Percentiles rank a stretch among this genome's conserved stretches.
Conservation (phyloP, 2,329 filamentous ascomycete species). For the Didymosphaeria variabile region DNA sequence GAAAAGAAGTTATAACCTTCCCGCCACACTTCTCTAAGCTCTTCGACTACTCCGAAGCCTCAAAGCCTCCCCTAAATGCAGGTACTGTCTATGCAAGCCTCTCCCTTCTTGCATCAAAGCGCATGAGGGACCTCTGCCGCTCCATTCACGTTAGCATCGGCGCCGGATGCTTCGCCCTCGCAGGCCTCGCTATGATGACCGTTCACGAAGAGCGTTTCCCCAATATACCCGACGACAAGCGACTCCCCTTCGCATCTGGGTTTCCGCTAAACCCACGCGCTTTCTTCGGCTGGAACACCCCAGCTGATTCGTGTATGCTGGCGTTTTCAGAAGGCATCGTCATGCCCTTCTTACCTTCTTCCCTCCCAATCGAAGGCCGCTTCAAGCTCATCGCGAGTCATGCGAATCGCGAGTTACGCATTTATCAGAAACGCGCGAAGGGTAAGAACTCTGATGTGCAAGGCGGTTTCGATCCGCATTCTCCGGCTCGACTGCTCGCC, state of each 20-base stretch:
- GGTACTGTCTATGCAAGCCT: conserved; percentile 43
- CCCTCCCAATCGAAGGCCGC: conserved; percentile 47
- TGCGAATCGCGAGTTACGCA: conserved; percentile 54
- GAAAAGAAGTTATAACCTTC: conserved; percentile 30
- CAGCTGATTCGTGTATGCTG: conserved; percentile 57
- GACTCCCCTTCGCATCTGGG: conserved; percentile 51
- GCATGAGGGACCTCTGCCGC: conserved; percentile 52
- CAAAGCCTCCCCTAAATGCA: conserved; percentile 50
- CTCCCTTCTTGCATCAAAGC: conserved; percentile 41
- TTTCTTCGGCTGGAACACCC: conserved; percentile 51
- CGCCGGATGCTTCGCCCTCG: conserved; percentile 57
- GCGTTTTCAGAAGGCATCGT: conserved; percentile 58
- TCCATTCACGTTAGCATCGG: conserved; percentile 52
- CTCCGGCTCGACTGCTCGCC: conserved; percentile 53
- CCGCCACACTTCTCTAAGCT: conserved; percentile 44
- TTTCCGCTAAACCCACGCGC: conserved; percentile 59
- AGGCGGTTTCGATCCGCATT: conserved; percentile 44
- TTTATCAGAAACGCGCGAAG: conserved; percentile 56
- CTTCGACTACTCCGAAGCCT: conserved; percentile 49
- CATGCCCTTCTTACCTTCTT: conserved; percentile 53
- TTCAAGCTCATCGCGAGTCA: conserved; percentile 51
- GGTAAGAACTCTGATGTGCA: conserved; percentile 22
- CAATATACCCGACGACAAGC: conserved; percentile 33
- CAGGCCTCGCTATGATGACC: conserved; percentile 58
- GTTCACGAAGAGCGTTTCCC: conserved; percentile 49